Base-by-base conservation (phyloP, 2,329 filamentous ascomycete species). In the Graphiopsis chlorocephala region DNA sequence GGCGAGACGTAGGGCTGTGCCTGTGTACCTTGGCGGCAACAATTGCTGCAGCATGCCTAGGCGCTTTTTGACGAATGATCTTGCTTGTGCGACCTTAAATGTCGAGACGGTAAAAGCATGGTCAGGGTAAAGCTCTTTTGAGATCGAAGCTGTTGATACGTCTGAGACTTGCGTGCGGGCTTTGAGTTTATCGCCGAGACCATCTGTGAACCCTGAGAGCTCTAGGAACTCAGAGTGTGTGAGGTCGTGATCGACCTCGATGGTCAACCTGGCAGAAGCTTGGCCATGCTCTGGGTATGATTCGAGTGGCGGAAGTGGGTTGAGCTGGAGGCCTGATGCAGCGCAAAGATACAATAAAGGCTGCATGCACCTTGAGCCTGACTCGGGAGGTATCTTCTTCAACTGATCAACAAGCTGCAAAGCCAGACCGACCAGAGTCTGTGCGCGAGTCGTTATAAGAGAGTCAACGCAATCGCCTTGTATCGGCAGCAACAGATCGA, bases 281-380 rank as follows among this genome's bases (percentile, higher is more conserved):
- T 12, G 31, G 7, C 10, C 15, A 29, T 31, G 26, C 10, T 17
- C 7, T 31, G 4, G 17, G 7, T 5, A 6, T 53, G 28, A 10
- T n/a, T 28, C 5, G 20, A 28, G 3, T 15, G 14, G 25, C 25
- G 55, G 35, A 2, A 25, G 5, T 17, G 55, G 31, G 7, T 61
- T 48, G 35, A 64, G 47, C 20, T 55, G 28, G 5, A 66, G 50
- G 3, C 65, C 65, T 6, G 61, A 56, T 4, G 65, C 65, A 17
- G 61, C 65, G 42, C 61, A 66, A 17, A 66, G 42, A 45, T 66
- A 66, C 25, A 66, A 53, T 10, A 66, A 53, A 10, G 65, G 65
- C 23, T 66, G 65, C 29, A 66, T 66, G 33, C 56, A 66, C n/a
- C 65, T 47, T 38, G 65, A 60, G 26, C 65, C 65, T 8, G 65